Conservation (phyloP, 73 alveolate species). For the Paramecium pentaurelia region DNA sequence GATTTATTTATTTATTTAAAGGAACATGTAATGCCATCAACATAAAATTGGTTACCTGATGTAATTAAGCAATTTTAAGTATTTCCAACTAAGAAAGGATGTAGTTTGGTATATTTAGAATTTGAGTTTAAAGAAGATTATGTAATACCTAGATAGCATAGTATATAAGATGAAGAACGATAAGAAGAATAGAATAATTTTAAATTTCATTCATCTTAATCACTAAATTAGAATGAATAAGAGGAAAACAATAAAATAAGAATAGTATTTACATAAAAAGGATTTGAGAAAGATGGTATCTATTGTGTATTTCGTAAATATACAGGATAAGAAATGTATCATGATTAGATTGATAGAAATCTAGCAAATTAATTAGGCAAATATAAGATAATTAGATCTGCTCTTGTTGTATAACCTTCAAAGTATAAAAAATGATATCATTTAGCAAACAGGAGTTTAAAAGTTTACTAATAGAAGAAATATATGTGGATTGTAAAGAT, state of each 20-base stretch:
- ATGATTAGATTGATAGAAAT: not conserved
- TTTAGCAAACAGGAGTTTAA: not conserved
- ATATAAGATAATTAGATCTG: not conserved
- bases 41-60: not conserved
- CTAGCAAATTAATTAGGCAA: not conserved
- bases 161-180: not conserved
- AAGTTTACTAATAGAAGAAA: slow-evolving; percentile 21
- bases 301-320: slow-evolving; percentile 17
- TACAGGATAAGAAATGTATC: slow-evolving; percentile 27
- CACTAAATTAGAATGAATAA: not conserved
- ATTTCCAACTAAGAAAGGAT: slow-evolving; percentile 28
- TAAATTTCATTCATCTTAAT: not conserved
- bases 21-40: slow-evolving; percentile 32
- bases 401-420: not conserved
- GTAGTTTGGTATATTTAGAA: not conserved
- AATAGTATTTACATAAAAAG: slow-evolving; percentile 20
- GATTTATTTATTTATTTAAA: not conserved
- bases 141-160: not conserved
- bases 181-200: not conserved
- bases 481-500: slow-evolving; percentile 3
- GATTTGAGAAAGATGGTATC: not conserved
- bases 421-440: not conserved
- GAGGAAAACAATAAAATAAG: not conserved
- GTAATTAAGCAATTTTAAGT: not conserved
- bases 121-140: not conserved